Percentiles rank a stretch among this genome's conserved stretches.
Conservation (phyloP, 345 rosid genomes). For the Melastoma malabathricum region DNA sequence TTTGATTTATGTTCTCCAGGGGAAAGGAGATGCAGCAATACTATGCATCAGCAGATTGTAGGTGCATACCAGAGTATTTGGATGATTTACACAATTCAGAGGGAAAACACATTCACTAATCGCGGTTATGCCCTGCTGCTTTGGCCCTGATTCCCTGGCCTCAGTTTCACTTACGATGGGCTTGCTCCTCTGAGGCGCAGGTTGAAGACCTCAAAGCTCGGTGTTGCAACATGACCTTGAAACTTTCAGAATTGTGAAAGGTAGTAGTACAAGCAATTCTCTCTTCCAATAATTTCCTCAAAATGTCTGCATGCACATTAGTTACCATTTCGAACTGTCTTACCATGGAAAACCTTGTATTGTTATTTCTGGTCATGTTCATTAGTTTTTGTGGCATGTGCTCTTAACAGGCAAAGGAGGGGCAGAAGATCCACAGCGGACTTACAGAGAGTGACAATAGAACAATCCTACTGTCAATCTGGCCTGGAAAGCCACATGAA, state of each 20-base stretch:
- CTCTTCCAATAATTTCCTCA: too few species aligned
- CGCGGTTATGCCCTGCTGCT: too few species aligned
- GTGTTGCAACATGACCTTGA: conserved; percentile 50
- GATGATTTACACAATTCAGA: conserved; percentile 48
- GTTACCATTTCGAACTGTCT: too few species aligned
- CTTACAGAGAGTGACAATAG: conserved; percentile 45
- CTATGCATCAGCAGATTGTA: conserved; percentile 53
- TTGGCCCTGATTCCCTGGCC: conserved; percentile 97
- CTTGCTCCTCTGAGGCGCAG: conserved; percentile 74
- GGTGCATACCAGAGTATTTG: conserved; percentile 87
- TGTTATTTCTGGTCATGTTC: too few species aligned
- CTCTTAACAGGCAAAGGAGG: conserved; percentile 56
- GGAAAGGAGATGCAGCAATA: conserved; percentile 76
- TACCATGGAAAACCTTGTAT: too few species aligned
- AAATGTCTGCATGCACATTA: too few species aligned
- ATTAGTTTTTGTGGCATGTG: too few species aligned
- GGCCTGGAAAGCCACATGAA: conserved; percentile 60
- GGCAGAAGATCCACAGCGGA: conserved; percentile 47
- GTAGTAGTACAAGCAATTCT: conserved; percentile 14
- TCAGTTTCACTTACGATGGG: conserved; percentile 96
- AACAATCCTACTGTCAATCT: conserved; percentile 46
- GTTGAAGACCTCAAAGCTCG: conserved; percentile 58
- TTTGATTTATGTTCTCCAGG: conserved; percentile 26
- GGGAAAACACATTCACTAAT: conserved; percentile 58
- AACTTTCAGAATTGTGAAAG: conserved; percentile 56